phyloP scores from a whole-genome alignment of 1,284 basidiomycete genomes.

The Cutaneotrichosporon mucoides region DNA sequence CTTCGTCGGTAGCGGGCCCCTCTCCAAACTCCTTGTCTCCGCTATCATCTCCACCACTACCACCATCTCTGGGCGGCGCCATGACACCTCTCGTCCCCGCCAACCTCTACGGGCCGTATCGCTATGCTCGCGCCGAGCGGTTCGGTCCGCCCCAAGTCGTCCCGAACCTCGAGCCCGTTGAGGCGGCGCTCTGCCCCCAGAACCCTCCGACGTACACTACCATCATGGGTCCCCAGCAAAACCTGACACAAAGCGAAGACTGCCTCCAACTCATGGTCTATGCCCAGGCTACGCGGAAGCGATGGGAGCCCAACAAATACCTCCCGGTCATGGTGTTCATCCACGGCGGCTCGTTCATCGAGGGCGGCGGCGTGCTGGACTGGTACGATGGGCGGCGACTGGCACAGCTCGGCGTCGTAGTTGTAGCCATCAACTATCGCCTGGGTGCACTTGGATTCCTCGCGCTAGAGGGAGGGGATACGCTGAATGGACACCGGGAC shows the following conservation, averaged over 20 bases:
- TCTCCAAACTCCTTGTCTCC: neutral
- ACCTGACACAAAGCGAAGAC: neutral
- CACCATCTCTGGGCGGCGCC: no score
- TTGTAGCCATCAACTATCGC: slow-evolving; percentile 51
- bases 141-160: slow-evolving; percentile 25
- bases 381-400: neutral
- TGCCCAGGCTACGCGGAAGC: neutral
- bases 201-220: neutral
- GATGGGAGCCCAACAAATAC: neutral
- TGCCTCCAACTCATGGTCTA: neutral
- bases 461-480: slow-evolving; percentile 31
- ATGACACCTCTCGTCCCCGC: neutral
- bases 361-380: neutral
- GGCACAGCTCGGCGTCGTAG: slow-evolving; percentile 31
- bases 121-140: slow-evolving; percentile 31
- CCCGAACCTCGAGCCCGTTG: neutral
- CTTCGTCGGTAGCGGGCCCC: no score
- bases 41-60: neutral
- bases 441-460: slow-evolving; percentile 52
- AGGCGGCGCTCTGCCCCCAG: slow-evolving; percentile 59
- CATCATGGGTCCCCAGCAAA: neutral
- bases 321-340: neutral
- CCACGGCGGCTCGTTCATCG: neutral
- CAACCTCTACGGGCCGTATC: neutral
- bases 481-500: slow-evolving; percentile 44